Conservation (phyloP, 2,329 filamentous ascomycete genomes). For the Exophiala spinifera region DNA sequence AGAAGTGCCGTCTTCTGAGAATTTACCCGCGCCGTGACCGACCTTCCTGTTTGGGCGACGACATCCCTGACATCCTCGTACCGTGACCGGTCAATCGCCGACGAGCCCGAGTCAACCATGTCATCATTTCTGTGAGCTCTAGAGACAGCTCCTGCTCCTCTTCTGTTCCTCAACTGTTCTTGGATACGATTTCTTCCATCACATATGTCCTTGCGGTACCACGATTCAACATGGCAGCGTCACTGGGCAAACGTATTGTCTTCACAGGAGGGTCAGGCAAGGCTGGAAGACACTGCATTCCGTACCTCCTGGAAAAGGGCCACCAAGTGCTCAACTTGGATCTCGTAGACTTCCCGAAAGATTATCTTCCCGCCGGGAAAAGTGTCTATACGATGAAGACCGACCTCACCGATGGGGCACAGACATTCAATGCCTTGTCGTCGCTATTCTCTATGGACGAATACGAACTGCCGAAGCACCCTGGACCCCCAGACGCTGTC, state of each 20-base stretch:
- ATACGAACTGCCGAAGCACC: conserved; percentile 43
- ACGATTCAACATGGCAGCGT: conserved; percentile 15
- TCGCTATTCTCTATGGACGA: conserved; percentile 56
- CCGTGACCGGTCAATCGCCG: conserved; percentile 14
- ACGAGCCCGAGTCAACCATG: conserved; percentile 8
- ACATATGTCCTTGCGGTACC: too few species aligned
- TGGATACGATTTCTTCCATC: background rate
- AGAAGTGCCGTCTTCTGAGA: conserved; percentile 46
- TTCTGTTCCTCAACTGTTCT: background rate
- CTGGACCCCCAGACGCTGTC: conserved; percentile 55
- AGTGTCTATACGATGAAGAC: conserved; percentile 54
- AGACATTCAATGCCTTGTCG: conserved; percentile 56
- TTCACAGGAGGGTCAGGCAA: conserved; percentile 57
- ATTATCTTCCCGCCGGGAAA: conserved; percentile 37
- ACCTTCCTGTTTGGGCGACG: conserved; percentile 18
- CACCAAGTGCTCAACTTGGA: conserved; percentile 58
- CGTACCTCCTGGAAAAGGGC: conserved; percentile 49
- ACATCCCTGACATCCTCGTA: background rate
- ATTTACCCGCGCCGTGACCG: background rate
- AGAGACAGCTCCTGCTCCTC: background rate
- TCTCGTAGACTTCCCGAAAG: conserved; percentile 41
- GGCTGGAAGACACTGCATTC: conserved; percentile 55
- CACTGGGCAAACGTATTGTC: conserved; percentile 43
- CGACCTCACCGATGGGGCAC: conserved; percentile 54
- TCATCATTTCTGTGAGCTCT: conserved; percentile 13